phyloP scores from a whole-genome alignment of 805 yeast species.

The Candida ficus region DNA sequence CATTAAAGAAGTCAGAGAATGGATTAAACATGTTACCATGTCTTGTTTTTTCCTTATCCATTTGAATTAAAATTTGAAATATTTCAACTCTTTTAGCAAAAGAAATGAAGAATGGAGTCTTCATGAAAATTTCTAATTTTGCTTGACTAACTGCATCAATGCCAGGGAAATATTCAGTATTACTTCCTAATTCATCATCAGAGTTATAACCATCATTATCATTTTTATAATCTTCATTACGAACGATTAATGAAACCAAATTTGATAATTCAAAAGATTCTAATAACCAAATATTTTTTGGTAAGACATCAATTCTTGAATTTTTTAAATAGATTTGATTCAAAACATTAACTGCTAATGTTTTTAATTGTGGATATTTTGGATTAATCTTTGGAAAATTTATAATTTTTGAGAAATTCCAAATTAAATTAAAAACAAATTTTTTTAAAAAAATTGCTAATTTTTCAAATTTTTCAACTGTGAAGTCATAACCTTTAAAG shows the following conservation, averaged over 20 bases:
- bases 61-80: slow-evolving; percentile 56
- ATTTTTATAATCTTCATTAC: slow-evolving; percentile 36
- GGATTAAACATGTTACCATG: slow-evolving; percentile 5
- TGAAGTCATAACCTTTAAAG: slow-evolving; percentile 34
- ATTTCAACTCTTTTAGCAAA: slow-evolving; percentile 70
- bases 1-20: slow-evolving; percentile 13
- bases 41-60: slow-evolving; percentile 37
- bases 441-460: slow-evolving; percentile 46
- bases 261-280: slow-evolving; percentile 28
- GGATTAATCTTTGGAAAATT: background rate
- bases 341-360: slow-evolving; percentile 44
- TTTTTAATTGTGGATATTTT: slow-evolving; percentile 21
- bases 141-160: slow-evolving; percentile 15
- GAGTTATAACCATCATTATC: slow-evolving; percentile 17
- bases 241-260: slow-evolving; percentile 33
- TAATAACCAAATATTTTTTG: slow-evolving; percentile 50
- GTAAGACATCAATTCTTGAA: slow-evolving; percentile 51
- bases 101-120: slow-evolving; percentile 75
- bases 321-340: slow-evolving; percentile 65
- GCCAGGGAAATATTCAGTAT: background rate
- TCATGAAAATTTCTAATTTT: slow-evolving; percentile 48
- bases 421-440: slow-evolving; percentile 45
- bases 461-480: slow-evolving; percentile 31
- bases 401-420: slow-evolving; percentile 26
- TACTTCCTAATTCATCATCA: slow-evolving; percentile 15